phyloP scores from a whole-genome alignment of 371 early-diverging fungal genomes.

The Thermomucor indicae-seudaticae region DNA sequence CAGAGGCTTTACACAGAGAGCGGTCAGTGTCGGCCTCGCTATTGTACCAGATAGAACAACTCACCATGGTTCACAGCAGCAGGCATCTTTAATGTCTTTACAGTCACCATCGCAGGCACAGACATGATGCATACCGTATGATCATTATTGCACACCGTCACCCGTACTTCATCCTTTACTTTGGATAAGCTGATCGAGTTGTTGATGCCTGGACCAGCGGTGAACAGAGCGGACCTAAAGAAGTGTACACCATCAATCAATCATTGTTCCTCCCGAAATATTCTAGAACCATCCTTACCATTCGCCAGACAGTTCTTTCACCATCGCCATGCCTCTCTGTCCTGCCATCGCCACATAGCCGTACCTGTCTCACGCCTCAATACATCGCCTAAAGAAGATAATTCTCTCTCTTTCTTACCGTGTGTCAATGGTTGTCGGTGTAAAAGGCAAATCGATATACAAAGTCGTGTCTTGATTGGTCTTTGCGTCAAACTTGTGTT shows the following conservation, averaged over 20 bases:
- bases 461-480: slow-evolving; percentile 5
- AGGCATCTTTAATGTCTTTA: slow-evolving; percentile 63
- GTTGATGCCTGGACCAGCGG: slow-evolving; percentile 16
- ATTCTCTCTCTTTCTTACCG: slow-evolving; percentile 9
- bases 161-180: slow-evolving; percentile 6
- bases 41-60: background rate
- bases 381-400: no score
- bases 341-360: slow-evolving; percentile 20
- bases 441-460: slow-evolving; percentile 13
- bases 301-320: slow-evolving; percentile 5
- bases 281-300: slow-evolving; percentile 10
- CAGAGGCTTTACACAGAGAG: slow-evolving; percentile 47
- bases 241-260: background rate
- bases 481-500: slow-evolving; percentile 16
- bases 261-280: background rate
- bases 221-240: slow-evolving; percentile 10
- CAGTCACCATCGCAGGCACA: slow-evolving; percentile 60
- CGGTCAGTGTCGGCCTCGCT: background rate
- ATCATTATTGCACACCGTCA: slow-evolving; percentile 89
- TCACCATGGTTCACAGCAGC: slow-evolving; percentile 76
- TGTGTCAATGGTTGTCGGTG: slow-evolving; percentile 15
- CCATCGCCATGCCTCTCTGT: slow-evolving; percentile 16
- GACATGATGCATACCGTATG: slow-evolving; percentile 80
- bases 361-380: slow-evolving; percentile 3
- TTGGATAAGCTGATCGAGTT: slow-evolving; percentile 13